Evolutionary conservation across 805 yeast species (phyloP).

Genomic region (Cyberlindnera veronae): DNA sequence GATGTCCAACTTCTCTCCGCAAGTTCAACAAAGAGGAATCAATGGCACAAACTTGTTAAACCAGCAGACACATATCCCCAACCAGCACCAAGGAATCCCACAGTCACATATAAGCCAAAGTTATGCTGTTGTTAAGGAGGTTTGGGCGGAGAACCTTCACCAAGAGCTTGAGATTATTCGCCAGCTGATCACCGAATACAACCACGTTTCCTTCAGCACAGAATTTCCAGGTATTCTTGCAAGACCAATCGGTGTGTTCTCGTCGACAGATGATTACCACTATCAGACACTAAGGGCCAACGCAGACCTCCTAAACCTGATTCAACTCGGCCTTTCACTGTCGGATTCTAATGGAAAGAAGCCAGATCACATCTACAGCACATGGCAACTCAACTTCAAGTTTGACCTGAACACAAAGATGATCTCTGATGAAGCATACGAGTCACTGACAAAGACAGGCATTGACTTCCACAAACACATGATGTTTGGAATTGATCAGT

Average conservation of each 20-base stretch:
- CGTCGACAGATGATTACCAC: slow-evolving; percentile 87
- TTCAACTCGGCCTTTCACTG: slow-evolving; percentile 81
- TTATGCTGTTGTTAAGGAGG: slow-evolving; percentile 50
- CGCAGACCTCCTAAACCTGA: slow-evolving; percentile 79
- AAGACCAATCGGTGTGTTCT: slow-evolving; percentile 91
- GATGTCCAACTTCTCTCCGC: slow-evolving; percentile 16
- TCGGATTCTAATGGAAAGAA: slow-evolving; percentile 66
- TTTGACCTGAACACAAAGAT: slow-evolving; percentile 76
- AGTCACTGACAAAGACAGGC: slow-evolving; percentile 76
- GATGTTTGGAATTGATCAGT: slow-evolving; percentile 71
- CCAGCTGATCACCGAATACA: slow-evolving; percentile 52
- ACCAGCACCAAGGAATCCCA: slow-evolving; percentile 20
- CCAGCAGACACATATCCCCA: slow-evolving; percentile 18
- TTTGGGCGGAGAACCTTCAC: slow-evolving; percentile 68
- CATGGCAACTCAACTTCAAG: slow-evolving; percentile 96
- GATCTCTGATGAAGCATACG: slow-evolving; percentile 83
- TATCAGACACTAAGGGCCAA: slow-evolving; percentile 92
- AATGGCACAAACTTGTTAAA: not conserved
- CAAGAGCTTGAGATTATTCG: slow-evolving; percentile 63
- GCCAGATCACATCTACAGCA: slow-evolving; percentile 63
- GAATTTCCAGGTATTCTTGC: slow-evolving; percentile 97
- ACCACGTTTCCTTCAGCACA: slow-evolving; percentile 69
- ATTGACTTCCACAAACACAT: slow-evolving; percentile 74
- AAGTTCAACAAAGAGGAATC: slow-evolving; percentile 15
- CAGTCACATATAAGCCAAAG: slow-evolving; percentile 10